A percentile compares a stretch with the other conserved stretches of the same genome.
Conservation (phyloP, 306 rosid genomes). For the Benincasa hispida region DNA sequence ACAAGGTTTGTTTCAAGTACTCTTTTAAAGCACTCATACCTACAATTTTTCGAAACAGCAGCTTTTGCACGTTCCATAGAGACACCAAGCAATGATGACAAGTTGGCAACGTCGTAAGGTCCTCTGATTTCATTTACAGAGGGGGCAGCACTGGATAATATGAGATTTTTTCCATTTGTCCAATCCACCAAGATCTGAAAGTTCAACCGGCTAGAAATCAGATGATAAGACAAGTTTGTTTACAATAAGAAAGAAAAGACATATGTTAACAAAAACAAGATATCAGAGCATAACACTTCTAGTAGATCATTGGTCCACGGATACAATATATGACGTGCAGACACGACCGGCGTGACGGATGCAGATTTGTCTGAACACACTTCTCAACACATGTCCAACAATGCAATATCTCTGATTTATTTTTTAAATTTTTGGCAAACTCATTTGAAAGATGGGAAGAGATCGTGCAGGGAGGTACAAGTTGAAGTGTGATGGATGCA, state of each 20-base stretch:
- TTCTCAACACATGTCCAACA: background rate
- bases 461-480: background rate
- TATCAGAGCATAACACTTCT: background rate
- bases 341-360: background rate
- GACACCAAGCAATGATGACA: constrained; percentile 62
- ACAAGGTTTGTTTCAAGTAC: background rate
- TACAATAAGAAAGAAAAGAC: background rate
- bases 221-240: background rate
- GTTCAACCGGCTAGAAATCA: background rate
- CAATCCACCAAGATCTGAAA: constrained; percentile 74
- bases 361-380: background rate
- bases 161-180: constrained; percentile 64
- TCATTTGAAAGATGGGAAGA: background rate
- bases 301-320: background rate
- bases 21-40: constrained; percentile 30
- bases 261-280: background rate
- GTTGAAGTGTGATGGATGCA: background rate
- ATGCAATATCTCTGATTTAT: too few relatives aligned
- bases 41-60: constrained; percentile 73
- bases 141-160: constrained; percentile 66
- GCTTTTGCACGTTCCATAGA: constrained; percentile 68
- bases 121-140: constrained; percentile 74
- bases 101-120: constrained; percentile 78
- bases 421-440: background rate
- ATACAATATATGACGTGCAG: background rate